Base-by-base conservation (phyloP, 306 rosid genomes). In the Vachellia pachyceras region DNA sequence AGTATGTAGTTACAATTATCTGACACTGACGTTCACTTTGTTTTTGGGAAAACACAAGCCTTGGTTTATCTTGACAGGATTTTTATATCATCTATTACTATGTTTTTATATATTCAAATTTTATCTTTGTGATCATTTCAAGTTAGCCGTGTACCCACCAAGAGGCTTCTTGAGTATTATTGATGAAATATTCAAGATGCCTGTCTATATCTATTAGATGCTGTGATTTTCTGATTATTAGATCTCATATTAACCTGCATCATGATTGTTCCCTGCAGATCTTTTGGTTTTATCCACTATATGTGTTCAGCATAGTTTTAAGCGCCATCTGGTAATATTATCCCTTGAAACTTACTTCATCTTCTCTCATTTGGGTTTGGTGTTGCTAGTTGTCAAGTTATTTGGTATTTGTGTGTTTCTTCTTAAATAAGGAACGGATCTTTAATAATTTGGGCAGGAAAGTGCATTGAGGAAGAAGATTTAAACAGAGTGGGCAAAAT, bases 281-380 rank as follows among this genome's bases (percentile, higher is more conserved):
- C 42, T 78, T 91, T 46, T 95, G 99, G 99, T 90, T 93, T 85
- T 95, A 91, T 83, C 97, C 99, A 22, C 65, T 95, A 66, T 95
- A 95, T 57, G 86, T 89, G 69, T 86, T 95, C 81, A 95, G 99
- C 95, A 69, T 93, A 64, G 84, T 95, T 83, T 91, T 91, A 71
- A 93, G 97, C 90, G 72, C 79, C 76, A 60, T 95, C 78, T 95
- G 99, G 97, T 95, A 95, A 74, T 47, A 42, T 58, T 82, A 58
- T 75, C 77, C 64, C 50, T 71, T 68, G 12, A 73, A 71, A 74
- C 36, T 47, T 20, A 0, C 63, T 74, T 33, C n/a, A 11, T 12
- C 61, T 52, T 78, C 42, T 78, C 72, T 85, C 61, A 68, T 47
- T 67, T 58, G 61, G 7, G 45, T 64, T 67, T 58, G 71, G 6